These are phyloP conservation scores for Hymenoscyphus repandus DNA, from an alignment of 2,329 filamentous ascomycete genomes.

Conservation along the genomic window DNA sequence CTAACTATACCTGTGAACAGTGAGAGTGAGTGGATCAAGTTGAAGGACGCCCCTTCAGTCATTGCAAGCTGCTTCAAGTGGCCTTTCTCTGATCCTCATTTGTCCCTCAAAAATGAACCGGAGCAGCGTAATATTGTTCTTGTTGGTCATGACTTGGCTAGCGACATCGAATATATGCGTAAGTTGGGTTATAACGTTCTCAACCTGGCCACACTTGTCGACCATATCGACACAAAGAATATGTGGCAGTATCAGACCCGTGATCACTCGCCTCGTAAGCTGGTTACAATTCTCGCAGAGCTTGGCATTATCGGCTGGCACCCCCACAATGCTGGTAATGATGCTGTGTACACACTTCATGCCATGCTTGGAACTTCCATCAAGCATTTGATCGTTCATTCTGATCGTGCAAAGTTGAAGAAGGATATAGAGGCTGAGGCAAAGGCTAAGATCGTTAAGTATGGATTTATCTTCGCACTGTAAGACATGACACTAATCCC, in stretches of 20 bases:
- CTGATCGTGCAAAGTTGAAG: constrained; percentile 9
- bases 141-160: constrained; percentile 67
- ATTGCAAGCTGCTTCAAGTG: constrained; percentile 51
- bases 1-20: constrained; percentile 26
- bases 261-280: constrained; percentile 46
- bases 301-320: constrained; percentile 58
- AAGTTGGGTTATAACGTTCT: constrained; percentile 58
- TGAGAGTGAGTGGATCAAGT: constrained; percentile 47
- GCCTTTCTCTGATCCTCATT: constrained; percentile 42
- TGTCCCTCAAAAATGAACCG: constrained; percentile 1
- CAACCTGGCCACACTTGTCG: constrained; percentile 49
- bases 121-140: constrained; percentile 58
- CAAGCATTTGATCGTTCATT: constrained; percentile 21
- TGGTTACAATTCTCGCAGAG: constrained; percentile 57
- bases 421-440: background rate
- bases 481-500: background rate
- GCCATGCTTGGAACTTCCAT: constrained; percentile 62
- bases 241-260: constrained; percentile 62
- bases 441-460: constrained; percentile 16
- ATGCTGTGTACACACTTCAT: constrained; percentile 74
- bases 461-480: background rate
- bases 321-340: constrained; percentile 85
- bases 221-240: constrained; percentile 66
- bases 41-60: constrained; percentile 38
- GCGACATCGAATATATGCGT: constrained; percentile 65